Percentiles rank a stretch among this genome's conserved stretches.
These are phyloP conservation scores for Cladophialophora chaetospira DNA, from an alignment of 2,329 filamentous ascomycete species.

Conservation along the genomic window DNA sequence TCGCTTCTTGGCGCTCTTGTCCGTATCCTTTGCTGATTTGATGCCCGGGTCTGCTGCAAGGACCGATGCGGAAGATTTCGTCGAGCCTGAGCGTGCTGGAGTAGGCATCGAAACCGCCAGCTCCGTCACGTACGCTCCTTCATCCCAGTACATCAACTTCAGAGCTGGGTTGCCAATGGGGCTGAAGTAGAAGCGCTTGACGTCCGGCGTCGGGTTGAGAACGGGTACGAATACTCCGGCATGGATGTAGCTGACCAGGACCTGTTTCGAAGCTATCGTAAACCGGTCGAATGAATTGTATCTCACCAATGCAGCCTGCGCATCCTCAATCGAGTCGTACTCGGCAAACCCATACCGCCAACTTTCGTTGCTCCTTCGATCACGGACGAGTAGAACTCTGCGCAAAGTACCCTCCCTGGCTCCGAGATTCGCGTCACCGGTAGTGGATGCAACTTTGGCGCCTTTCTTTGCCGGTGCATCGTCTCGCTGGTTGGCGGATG, in stretches of 20 bases:
- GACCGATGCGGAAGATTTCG: background rate
- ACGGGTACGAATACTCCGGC: constrained; percentile 82
- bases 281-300: constrained; percentile 73
- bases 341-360: constrained; percentile 84
- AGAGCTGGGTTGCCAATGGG: constrained; percentile 69
- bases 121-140: constrained; percentile 70
- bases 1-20: constrained; percentile 48
- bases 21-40: constrained; percentile 40
- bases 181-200: constrained; percentile 67
- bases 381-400: constrained; percentile 74
- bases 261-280: constrained; percentile 72
- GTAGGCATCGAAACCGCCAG: constrained; percentile 57
- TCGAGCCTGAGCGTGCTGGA: constrained; percentile 7
- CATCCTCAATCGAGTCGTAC: constrained; percentile 75
- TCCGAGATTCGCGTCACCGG: constrained; percentile 63
- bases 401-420: constrained; percentile 74
- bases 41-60: constrained; percentile 29
- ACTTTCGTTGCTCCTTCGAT: constrained; percentile 69
- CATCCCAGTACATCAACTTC: constrained; percentile 75
- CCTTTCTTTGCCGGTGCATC: constrained; percentile 40
- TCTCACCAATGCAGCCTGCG: constrained; percentile 71
- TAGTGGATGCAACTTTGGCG: constrained; percentile 57
- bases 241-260: constrained; percentile 74
- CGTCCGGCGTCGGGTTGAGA: constrained; percentile 59
- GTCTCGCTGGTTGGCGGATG: constrained; percentile 44